These are phyloP conservation scores for Phytophthora meadii DNA, from an alignment of 352 stramenopile genomes.

Conservation along the genomic window DNA sequence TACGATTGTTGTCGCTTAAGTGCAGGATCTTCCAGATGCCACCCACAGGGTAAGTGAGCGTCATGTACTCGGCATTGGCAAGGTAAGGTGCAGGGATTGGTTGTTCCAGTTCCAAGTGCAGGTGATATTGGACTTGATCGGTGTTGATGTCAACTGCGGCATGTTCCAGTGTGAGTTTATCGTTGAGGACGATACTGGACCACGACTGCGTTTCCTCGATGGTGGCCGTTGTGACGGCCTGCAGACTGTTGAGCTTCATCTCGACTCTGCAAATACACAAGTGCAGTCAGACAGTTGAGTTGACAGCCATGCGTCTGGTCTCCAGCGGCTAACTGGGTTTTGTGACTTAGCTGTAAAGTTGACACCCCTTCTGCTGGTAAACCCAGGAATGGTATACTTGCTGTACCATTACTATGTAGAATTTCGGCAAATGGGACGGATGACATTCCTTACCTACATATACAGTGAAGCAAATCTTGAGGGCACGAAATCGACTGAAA, in stretches of 20 bases:
- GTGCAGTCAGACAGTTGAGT: conserved; percentile 2
- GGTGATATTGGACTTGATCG: conserved; percentile 54
- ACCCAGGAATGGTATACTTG: neutral
- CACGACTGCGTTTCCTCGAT: conserved; percentile 51
- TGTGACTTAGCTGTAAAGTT: conserved; percentile 6
- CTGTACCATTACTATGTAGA: neutral
- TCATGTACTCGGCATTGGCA: conserved; percentile 49
- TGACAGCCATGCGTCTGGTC: conserved; percentile 10
- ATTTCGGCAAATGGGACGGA: conserved; percentile 11
- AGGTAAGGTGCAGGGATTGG: conserved; percentile 43
- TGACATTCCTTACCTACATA: conserved; percentile 31
- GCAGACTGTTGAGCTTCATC: conserved; percentile 31
- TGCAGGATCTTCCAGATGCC: conserved; percentile 62
- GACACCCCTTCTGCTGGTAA: conserved; percentile 12
- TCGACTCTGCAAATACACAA: conserved; percentile 5
- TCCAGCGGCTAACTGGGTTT: conserved; percentile 3
- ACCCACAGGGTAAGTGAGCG: conserved; percentile 53
- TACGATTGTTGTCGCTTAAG: conserved; percentile 35
- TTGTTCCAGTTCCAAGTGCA: conserved; percentile 48
- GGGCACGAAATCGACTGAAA: conserved; percentile 3
- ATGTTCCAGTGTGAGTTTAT: conserved; percentile 53
- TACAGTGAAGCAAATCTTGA: neutral
- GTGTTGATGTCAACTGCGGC: conserved; percentile 54
- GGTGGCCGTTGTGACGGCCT: conserved; percentile 14
- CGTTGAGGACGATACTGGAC: conserved; percentile 48